These are phyloP conservation scores for Rhododendron kiyosumense DNA, from an alignment of 148 eudicot species.

Conservation along the genomic window DNA sequence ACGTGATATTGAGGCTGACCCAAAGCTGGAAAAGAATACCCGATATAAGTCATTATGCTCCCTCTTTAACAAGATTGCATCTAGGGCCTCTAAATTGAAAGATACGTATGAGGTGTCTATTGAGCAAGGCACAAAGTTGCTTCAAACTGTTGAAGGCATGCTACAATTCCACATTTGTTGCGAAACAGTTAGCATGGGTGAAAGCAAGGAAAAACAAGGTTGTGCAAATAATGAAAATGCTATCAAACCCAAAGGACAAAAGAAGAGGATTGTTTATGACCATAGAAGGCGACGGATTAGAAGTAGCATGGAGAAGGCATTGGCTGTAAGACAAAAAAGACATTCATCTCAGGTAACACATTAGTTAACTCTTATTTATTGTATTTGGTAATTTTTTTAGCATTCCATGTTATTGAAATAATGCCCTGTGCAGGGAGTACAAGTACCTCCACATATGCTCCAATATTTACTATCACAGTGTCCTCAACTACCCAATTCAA, in stretches of 20 bases:
- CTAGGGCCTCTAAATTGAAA: neutral
- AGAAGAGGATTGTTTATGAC: neutral
- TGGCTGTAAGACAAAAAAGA: too few relatives aligned
- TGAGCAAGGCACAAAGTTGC: neutral
- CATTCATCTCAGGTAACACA: too few relatives aligned
- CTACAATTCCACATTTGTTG: neutral
- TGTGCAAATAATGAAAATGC: neutral
- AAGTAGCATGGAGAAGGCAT: too few relatives aligned
- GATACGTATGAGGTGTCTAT: neutral
- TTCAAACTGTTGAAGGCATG: neutral
- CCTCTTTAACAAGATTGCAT: neutral
- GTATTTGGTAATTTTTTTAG: too few relatives aligned
- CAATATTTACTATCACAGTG: too few relatives aligned
- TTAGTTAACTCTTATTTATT: too few relatives aligned
- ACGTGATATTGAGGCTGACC: neutral
- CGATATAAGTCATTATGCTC: slow-evolving; percentile 5
- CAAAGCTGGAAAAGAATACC: neutral
- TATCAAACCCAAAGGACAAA: neutral
- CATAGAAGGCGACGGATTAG: too few relatives aligned
- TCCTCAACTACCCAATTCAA: too few relatives aligned
- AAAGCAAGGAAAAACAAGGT: neutral
- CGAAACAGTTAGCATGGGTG: neutral
- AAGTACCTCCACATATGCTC: too few relatives aligned
- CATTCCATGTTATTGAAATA: too few relatives aligned
- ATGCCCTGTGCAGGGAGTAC: too few relatives aligned